These are phyloP conservation scores for Cyclotella baltica DNA, from an alignment of 108 stramenopile genomes.

Conservation along the genomic window DNA sequence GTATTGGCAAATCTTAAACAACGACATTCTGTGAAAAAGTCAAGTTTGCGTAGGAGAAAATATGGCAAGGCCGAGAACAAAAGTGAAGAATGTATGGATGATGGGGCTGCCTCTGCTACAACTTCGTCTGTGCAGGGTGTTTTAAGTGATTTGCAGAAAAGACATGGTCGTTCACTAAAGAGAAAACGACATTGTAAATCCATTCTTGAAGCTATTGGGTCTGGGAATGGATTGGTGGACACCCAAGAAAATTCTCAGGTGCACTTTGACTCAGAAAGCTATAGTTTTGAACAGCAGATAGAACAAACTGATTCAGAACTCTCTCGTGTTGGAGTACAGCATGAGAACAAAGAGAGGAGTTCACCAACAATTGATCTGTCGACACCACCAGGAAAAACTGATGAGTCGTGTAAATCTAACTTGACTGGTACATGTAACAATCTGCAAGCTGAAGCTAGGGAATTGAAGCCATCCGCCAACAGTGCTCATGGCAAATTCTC, in stretches of 20 bases:
- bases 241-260: neutral
- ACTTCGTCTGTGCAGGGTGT: slow-evolving; percentile 34
- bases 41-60: slow-evolving; percentile 14
- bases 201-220: neutral
- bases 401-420: neutral
- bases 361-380: neutral
- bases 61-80: neutral
- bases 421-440: neutral
- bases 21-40: slow-evolving; percentile 25
- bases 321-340: neutral
- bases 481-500: no score
- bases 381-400: neutral
- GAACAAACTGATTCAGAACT: neutral
- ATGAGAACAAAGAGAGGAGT: neutral
- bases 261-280: neutral
- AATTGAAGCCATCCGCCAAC: no score
- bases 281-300: neutral
- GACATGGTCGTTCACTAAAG: slow-evolving; percentile 26
- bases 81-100: neutral
- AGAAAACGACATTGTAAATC: slow-evolving; percentile 21
- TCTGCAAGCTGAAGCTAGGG: no score
- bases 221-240: neutral
- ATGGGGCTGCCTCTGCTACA: neutral
- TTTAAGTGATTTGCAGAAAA: slow-evolving; percentile 45
- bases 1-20: slow-evolving; percentile 48